These are phyloP conservation scores for Wickerhamomyces hampshirensis DNA, from an alignment of 805 yeast species.

Conservation along the genomic window DNA sequence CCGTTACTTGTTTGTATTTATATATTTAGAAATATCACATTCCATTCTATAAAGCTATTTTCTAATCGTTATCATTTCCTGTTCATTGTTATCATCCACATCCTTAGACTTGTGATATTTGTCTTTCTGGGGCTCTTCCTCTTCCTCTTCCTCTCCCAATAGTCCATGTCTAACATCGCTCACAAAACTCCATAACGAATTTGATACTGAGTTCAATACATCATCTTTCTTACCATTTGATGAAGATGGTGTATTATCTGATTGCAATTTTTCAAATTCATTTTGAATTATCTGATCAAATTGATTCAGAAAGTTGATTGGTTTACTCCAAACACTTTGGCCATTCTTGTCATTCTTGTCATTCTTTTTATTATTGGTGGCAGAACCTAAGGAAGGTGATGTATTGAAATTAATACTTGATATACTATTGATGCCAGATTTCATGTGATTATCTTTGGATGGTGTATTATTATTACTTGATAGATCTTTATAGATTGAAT, in stretches of 20 bases:
- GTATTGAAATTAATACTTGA: too few relatives aligned
- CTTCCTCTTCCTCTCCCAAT: conserved; percentile 30
- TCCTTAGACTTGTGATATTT: conserved; percentile 1
- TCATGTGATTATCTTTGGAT: neutral
- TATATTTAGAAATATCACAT: too few relatives aligned
- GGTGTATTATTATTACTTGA: conserved; percentile 18
- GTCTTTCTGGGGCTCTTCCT: conserved; percentile 1
- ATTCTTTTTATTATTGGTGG: conserved; percentile 1
- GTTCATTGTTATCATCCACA: conserved; percentile 10
- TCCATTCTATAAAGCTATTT: too few relatives aligned
- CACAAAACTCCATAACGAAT: conserved; percentile 46
- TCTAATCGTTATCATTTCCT: conserved; percentile 21
- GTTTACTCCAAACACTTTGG: conserved; percentile 42
- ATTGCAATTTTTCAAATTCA: conserved; percentile 52
- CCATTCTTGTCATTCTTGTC: conserved; percentile 1
- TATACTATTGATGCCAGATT: conserved; percentile 1
- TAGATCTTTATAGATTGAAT: conserved; percentile 22
- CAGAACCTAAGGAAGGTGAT: conserved; percentile 6
- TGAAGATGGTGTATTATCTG: conserved; percentile 16
- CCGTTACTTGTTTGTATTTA: too few relatives aligned
- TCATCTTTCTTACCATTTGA: conserved; percentile 19
- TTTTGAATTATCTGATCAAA: conserved; percentile 62
- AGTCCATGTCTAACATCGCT: conserved; percentile 42
- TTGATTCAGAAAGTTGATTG: conserved; percentile 58
- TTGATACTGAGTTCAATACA: conserved; percentile 32